phyloP scores from a whole-genome alignment of 2,329 filamentous ascomycete species.

The Cryphonectria japonica region DNA sequence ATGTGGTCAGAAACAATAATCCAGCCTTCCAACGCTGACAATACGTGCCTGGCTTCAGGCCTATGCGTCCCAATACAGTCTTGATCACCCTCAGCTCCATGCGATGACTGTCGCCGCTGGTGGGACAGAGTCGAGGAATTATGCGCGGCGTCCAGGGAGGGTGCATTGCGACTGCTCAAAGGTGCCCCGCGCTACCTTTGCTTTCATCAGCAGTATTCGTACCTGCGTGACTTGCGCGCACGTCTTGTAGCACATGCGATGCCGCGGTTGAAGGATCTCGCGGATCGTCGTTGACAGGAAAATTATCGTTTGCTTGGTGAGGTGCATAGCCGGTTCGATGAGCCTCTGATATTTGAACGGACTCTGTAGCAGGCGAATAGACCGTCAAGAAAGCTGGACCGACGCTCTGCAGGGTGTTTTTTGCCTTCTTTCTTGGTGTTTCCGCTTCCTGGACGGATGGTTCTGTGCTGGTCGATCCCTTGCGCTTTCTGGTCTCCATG shows the following conservation, averaged over 20 bases:
- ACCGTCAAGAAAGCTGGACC: background rate
- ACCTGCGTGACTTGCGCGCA: background rate
- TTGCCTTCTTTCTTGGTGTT: background rate
- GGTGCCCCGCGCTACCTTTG: background rate
- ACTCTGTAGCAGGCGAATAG: background rate
- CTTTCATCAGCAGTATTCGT: background rate
- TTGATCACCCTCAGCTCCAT: background rate
- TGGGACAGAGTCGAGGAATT: slow-evolving; percentile 22
- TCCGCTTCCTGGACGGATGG: background rate
- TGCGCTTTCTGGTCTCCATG: slow-evolving; percentile 14
- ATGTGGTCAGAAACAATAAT: background rate
- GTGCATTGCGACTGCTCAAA: background rate
- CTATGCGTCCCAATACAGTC: background rate
- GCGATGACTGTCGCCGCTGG: slow-evolving; percentile 16
- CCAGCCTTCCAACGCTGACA: background rate
- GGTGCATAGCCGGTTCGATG: background rate
- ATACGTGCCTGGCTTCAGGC: background rate
- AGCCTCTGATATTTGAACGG: background rate
- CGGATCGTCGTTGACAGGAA: background rate
- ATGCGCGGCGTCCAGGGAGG: slow-evolving; percentile 6
- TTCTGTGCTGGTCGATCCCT: background rate
- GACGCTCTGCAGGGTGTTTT: background rate
- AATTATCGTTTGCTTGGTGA: slow-evolving; percentile 5
- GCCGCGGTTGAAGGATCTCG: background rate
- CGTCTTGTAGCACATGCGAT: slow-evolving; percentile 1